phyloP scores from a whole-genome alignment of 345 rosid genomes.

The Salix koriyanagi region DNA sequence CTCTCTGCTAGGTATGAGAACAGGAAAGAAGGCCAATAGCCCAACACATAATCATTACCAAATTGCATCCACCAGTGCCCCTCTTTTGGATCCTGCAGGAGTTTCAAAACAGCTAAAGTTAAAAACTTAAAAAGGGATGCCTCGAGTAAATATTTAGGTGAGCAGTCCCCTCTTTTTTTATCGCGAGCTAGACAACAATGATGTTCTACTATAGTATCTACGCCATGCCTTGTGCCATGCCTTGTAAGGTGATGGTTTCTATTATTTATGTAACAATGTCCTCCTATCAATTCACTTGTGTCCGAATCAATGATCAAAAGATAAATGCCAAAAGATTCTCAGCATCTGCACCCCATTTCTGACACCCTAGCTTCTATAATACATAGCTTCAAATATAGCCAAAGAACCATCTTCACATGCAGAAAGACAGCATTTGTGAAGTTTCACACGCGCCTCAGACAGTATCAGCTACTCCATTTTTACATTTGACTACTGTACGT shows the following conservation, averaged over 20 bases:
- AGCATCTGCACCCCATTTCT: conserved; percentile 11
- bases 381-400: neutral
- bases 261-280: neutral
- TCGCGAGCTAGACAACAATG: neutral
- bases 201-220: neutral
- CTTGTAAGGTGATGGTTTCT: neutral
- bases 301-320: neutral
- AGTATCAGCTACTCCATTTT: neutral
- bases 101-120: neutral
- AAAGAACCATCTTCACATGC: neutral
- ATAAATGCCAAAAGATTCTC: conserved; percentile 4
- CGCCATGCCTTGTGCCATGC: neutral
- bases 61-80: conserved; percentile 99
- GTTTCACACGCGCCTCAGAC: neutral
- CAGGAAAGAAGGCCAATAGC: conserved; percentile 94
- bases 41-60: conserved; percentile 76
- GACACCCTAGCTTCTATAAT: conserved; percentile 11
- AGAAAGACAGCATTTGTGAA: neutral
- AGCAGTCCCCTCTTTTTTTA: neutral
- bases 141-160: neutral
- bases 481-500: neutral
- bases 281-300: neutral
- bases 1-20: conserved; percentile 89
- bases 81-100: conserved; percentile 75
- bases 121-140: neutral